Base-by-base conservation (phyloP, 306 rosid genomes). In the Abrus precatorius region DNA sequence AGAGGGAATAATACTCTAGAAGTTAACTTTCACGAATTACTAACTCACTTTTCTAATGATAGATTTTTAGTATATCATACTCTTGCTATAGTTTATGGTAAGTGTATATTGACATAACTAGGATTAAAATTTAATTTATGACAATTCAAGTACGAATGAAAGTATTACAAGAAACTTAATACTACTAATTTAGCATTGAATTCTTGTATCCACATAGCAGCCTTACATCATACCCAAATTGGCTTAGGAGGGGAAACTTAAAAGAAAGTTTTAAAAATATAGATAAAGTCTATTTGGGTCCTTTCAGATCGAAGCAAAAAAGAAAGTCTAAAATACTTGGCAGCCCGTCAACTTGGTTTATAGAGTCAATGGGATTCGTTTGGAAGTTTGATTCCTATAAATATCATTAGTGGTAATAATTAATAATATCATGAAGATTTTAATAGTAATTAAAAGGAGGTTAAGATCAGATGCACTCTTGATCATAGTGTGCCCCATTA, bases 341-440 rank as follows among this genome's bases (percentile, higher is more conserved):
- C 60, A 64, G 10, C 50, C 13, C 6, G 84, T 84, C 87, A 85
- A 74, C 81, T 72, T 60, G 61, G 59, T 78, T 52, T 59, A 67
- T 9, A 53, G 69, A 77, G 88, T 90, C 89, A 86, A 84, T 66
- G 75, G 43, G 66, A 34, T 81, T 45, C 2, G 75, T 66, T 78
- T 78, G 3, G 28, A 73, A 81, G 64, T 85, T 78, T 45, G 75
- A 54, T 79, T 78, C 69, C 60, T 2, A 57, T n/a, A 59, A 38
- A 66, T 67, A 70, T 79, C 28, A 57, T 38, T 54, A 52, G 82
- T 61, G 74, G 60, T 2, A 30, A 62, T 30, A 76, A 49, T 59
- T 40, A 75, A 66, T 41, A 74, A 56, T 63, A 81, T 2, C 47
- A 75, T 47, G 48, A 49, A 6, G 3, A 49, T 50, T 49, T 52